Base-by-base conservation (phyloP, 768 basidiomycete genomes). In the Amanita pallidorosea region DNA sequence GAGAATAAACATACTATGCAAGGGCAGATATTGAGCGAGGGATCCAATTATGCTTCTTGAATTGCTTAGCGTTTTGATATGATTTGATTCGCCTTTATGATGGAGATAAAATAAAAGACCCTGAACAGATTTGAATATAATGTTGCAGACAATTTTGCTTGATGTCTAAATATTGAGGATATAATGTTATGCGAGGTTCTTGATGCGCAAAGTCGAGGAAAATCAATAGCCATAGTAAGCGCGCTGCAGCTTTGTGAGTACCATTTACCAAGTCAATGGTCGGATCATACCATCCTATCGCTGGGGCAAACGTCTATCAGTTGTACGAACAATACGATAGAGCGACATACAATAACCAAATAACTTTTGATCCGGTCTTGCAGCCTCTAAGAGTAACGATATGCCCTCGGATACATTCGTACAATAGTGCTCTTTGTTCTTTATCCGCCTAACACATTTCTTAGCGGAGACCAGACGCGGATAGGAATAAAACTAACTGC, bases 281-380 rank as follows among this genome's bases (percentile, higher is more conserved):
- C 22, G 51, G 27, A 12, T 47, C 52, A 55, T 50, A 68, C 71
- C 71, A 73, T 73, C 42, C 71, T 65, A 58, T 73, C 71, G 52
- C 71, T 72, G 34, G 17, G 13, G 48, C 41, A 8, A 31, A 22
- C 15, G 8, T 36, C 25, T 25, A 43, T 44, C 37, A 57, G 38
- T 42, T 34, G 9, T 53, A 23, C 37, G 48, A 34, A 20, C 27
- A 7, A 50, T 25, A 36, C 20, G 17, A 36, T 22, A 23, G n/a
- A 51, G 20, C 8, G 23, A 70, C 70, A 48, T 60, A 77, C 73
- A 92, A 92, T 45, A 92, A 73, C 89, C 89, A 92, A 60, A 91
- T 91, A 60, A 91, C 87, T 62, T 89, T 90, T 1, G 88, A 90
- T 23, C 89, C 89, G 1, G 89, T 89, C 72, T 91, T 91, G 62